Evolutionary conservation across 257 asterid species (phyloP).

Genomic region (Solanum clarkiae): DNA sequence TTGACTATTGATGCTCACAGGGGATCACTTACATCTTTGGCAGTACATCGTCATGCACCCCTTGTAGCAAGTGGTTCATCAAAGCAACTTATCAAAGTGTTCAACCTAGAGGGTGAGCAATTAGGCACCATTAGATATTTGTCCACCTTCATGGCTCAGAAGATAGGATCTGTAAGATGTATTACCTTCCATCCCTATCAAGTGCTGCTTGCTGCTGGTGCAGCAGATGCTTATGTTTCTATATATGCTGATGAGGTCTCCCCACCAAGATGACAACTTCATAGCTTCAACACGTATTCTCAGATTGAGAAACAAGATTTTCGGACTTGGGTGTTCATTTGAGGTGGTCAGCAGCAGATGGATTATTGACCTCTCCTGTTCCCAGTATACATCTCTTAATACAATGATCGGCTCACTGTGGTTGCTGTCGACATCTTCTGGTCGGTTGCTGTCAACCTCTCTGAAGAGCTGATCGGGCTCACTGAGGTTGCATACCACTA

Average conservation of each 20-base stretch:
- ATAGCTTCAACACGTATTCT: neutral
- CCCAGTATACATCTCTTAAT: neutral
- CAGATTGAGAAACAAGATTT: neutral
- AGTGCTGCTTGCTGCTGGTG: conserved; percentile 94
- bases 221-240: conserved; percentile 90
- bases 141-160: conserved; percentile 95
- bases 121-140: conserved; percentile 74
- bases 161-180: conserved; percentile 86
- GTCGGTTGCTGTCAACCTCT: neutral
- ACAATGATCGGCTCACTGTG: conserved; percentile 1
- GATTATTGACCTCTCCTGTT: neutral
- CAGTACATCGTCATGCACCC: conserved; percentile 84
- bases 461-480: conserved; percentile 2
- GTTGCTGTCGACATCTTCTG: neutral
- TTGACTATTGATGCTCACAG: conserved; percentile 82
- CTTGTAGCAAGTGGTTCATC: conserved; percentile 89
- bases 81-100: conserved; percentile 77
- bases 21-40: conserved; percentile 91
- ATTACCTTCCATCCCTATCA: conserved; percentile 92
- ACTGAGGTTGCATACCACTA: conserved; percentile 20
- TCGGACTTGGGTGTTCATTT: neutral
- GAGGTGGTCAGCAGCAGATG: neutral
- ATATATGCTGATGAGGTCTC: conserved; percentile 61
- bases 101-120: conserved; percentile 77
- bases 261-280: conserved; percentile 34